A percentile compares a stretch with the other conserved stretches of the same genome.
These are phyloP conservation scores for Curvularia spicifera DNA, from an alignment of 2,329 filamentous ascomycete species.

Conservation along the genomic window DNA sequence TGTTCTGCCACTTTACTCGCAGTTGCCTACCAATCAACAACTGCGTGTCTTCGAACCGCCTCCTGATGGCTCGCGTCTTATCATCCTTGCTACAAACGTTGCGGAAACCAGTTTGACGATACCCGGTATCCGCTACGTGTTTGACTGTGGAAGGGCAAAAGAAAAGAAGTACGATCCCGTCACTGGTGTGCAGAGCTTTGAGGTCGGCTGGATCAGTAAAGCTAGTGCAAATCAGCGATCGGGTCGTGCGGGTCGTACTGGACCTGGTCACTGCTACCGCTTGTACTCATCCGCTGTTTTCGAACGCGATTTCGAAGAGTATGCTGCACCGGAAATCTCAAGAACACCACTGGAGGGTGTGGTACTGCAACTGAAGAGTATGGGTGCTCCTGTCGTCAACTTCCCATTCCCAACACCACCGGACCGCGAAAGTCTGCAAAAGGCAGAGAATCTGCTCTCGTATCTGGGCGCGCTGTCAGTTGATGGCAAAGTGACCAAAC, in stretches of 20 bases:
- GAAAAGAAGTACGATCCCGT: constrained; percentile 86
- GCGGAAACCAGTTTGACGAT: constrained; percentile 98
- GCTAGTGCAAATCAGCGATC: constrained; percentile 90
- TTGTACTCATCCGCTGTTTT: constrained; percentile 95
- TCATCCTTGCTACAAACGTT: constrained; percentile 94
- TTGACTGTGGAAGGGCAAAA: constrained; percentile 91
- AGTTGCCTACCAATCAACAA: constrained; percentile 89
- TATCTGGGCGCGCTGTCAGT: constrained; percentile 82
- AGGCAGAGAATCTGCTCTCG: constrained; percentile 83
- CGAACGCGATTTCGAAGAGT: constrained; percentile 85
- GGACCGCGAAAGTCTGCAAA: constrained; percentile 74
- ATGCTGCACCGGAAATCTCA: constrained; percentile 85
- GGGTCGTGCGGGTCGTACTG: constrained; percentile 93
- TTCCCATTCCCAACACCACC: constrained; percentile 97
- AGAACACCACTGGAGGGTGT: constrained; percentile 89
- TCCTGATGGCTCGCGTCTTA: constrained; percentile 80
- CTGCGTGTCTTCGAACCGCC: constrained; percentile 85
- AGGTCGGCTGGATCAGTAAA: constrained; percentile 97
- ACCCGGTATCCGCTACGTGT: constrained; percentile 92
- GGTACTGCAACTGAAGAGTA: constrained; percentile 91
- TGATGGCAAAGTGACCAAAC: constrained; percentile 75
- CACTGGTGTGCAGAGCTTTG: constrained; percentile 93
- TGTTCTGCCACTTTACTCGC: constrained; percentile 90
- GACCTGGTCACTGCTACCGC: constrained; percentile 93
- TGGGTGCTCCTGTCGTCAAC: constrained; percentile 89